Base-by-base conservation (phyloP, 192 early-diverging fungal genomes). In the Coemansia brasiliensis region DNA sequence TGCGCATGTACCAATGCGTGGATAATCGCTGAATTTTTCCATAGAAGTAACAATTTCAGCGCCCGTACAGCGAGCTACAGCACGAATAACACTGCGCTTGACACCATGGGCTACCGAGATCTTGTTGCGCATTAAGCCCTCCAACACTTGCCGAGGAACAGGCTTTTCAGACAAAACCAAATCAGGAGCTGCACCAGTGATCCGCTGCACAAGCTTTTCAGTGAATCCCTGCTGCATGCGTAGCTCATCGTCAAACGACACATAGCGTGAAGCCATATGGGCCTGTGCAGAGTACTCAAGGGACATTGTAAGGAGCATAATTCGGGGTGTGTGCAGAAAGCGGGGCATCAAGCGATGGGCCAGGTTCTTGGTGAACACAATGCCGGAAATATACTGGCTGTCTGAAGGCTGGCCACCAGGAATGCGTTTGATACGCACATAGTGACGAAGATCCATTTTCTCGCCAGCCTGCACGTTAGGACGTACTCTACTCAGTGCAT, bases 401-500 rank as follows among this genome's bases (percentile, higher is more conserved):
- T 95, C 92, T 21, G 59, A 40, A 0, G 93, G 90, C 21, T 62
- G 21, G 8, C 92, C 94, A 8, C 95, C 96, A 0, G 96, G 90
- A 17, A 99, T 91, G 59, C 90, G 91, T 67, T 98, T 98, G 65
- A 97, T 90, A 55, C 95, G 96, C 42, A 98, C 90, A 45, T 94
- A 94, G 26, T 92, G 85, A 10, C 90, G 82, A 39, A 94, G 85
- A 61, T 97, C 94, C 59, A 93, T 90, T 60, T 87, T 83, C 67
- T 95, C 93, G 51, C 92, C 89, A 17, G 72, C 84, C 16, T 83
- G 68, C 26, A 92, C 82, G 65, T 91, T 82, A 0, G 89, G 77
- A 8, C 52, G 55, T 32, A 80, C 77, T 13, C 57, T 55, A 10
- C 46, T 49, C 21, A 70, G 61, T 4, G 72, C 77, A n/a, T 53